Evolutionary conservation across 257 asterid species (phyloP).

Genomic region (Forsythia viridissima): DNA sequence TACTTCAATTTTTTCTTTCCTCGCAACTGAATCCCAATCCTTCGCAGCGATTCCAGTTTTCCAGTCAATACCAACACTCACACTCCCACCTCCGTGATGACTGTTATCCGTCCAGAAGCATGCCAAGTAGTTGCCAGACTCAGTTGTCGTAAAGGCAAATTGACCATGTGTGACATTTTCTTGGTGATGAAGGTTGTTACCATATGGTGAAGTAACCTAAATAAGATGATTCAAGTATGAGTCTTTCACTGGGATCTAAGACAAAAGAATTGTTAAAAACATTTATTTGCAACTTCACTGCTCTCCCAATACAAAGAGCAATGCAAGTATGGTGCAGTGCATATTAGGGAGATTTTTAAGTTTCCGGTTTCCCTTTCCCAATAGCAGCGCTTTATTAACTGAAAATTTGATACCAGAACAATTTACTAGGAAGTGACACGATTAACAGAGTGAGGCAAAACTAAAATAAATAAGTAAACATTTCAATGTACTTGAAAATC

Average conservation of each 20-base stretch:
- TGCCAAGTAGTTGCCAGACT: constrained; percentile 70
- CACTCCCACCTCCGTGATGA: constrained; percentile 39
- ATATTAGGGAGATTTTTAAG: no score
- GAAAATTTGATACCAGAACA: background rate
- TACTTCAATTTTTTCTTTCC: constrained; percentile 84
- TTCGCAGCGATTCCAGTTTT: constrained; percentile 73
- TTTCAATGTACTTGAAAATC: background rate
- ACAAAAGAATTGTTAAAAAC: background rate
- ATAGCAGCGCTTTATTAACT: background rate
- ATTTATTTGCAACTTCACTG: background rate
- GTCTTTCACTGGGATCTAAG: background rate
- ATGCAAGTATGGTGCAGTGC: background rate
- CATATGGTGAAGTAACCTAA: constrained; percentile 88
- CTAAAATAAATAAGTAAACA: background rate
- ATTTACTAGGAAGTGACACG: background rate
- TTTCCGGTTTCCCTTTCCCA: no score
- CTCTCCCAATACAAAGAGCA: background rate
- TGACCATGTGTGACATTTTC: constrained; percentile 70
- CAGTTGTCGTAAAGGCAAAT: constrained; percentile 80
- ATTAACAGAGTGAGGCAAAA: background rate
- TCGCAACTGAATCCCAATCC: constrained; percentile 90
- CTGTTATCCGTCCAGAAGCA: constrained; percentile 56
- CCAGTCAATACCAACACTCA: constrained; percentile 80
- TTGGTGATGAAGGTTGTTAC: constrained; percentile 56
- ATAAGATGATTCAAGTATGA: background rate